A percentile compares a stretch with the other conserved stretches of the same genome.
These are phyloP conservation scores for Nissolia schottii DNA, from an alignment of 306 rosid species.

Conservation along the genomic window DNA sequence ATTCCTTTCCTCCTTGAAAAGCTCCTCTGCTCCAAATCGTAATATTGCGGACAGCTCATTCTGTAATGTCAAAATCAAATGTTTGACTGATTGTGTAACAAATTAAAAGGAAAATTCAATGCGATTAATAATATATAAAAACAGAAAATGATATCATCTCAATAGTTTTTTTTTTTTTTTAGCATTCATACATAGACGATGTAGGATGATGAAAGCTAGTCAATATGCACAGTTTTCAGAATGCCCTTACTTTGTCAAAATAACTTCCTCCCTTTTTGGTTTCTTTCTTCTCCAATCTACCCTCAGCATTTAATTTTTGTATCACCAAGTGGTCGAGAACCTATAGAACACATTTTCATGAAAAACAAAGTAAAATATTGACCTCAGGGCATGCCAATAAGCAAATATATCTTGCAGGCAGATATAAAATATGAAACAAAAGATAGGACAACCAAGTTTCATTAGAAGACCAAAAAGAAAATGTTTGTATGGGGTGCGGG, in stretches of 20 bases:
- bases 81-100: background rate
- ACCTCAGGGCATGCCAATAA: background rate
- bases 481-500: too few species aligned
- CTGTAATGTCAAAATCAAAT: slow-evolving; percentile 45
- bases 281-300: slow-evolving; percentile 96
- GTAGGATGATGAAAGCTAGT: background rate
- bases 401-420: background rate
- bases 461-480: background rate
- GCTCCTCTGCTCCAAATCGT: slow-evolving; percentile 99
- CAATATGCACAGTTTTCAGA: slow-evolving; percentile 10
- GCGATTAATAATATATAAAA: background rate
- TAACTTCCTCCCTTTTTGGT: slow-evolving; percentile 81
- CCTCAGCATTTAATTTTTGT: slow-evolving; percentile 98
- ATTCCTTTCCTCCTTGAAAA: slow-evolving; percentile 91
- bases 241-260: slow-evolving; percentile 85
- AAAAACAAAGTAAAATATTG: slow-evolving; percentile 17
- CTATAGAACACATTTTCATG: slow-evolving; percentile 42
- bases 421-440: background rate
- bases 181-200: background rate
- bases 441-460: background rate
- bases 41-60: slow-evolving; percentile 92
- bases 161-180: background rate
- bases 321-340: slow-evolving; percentile 99
- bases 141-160: background rate
- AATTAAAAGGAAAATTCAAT: slow-evolving; percentile 4